Conservation (phyloP, 169 alveolate species). For the Plasmodium yoelii region DNA sequence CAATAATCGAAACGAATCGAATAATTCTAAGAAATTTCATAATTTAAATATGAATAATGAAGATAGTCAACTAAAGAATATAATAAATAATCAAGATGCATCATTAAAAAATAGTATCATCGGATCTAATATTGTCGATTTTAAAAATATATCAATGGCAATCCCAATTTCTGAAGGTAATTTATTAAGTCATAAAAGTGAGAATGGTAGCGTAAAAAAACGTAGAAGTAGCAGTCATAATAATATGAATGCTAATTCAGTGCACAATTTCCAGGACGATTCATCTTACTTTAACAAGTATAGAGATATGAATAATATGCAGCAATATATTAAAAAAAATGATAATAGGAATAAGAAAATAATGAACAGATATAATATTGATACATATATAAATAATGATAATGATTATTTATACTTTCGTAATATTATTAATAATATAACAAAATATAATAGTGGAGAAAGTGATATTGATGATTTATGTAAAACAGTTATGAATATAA, state of each 20-base stretch:
- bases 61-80: slow-evolving; percentile 2
- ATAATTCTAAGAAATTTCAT: slow-evolving; percentile 7
- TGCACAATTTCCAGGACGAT: neutral
- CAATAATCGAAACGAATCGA: neutral
- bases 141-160: slow-evolving; percentile 1
- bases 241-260: neutral
- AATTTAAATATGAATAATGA: slow-evolving; percentile 4
- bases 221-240: neutral
- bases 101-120: slow-evolving; percentile 20
- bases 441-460: slow-evolving; percentile 34
- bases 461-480: slow-evolving; percentile 31
- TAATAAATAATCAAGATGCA: neutral
- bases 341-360: neutral
- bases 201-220: neutral
- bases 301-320: neutral
- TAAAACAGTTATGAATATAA: slow-evolving; percentile 30
- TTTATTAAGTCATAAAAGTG: neutral
- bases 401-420: slow-evolving; percentile 22
- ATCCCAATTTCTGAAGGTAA: neutral
- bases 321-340: neutral
- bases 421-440: slow-evolving; percentile 35
- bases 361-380: neutral
- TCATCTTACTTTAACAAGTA: neutral
- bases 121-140: slow-evolving; percentile 15
- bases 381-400: slow-evolving; percentile 24